Conservation (phyloP, 1,284 basidiomycete genomes). For the Phellopilus nigrolimitatus region DNA sequence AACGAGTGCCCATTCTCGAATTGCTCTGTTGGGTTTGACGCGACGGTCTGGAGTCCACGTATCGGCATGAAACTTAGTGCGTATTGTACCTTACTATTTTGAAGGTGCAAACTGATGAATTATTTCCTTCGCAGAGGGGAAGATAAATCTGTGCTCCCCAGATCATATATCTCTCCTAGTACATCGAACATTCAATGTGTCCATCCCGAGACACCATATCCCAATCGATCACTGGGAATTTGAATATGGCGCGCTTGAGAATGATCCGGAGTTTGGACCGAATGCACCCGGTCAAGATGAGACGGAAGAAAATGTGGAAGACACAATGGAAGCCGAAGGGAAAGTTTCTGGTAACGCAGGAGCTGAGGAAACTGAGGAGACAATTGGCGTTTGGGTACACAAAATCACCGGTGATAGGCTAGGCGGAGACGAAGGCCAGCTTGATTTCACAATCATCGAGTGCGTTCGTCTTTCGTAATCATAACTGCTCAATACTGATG, state of each 20-base stretch:
- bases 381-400: slow-evolving; percentile 79
- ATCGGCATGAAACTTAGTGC: slow-evolving; percentile 82
- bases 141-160: slow-evolving; percentile 86
- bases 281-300: slow-evolving; percentile 27
- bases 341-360: slow-evolving; percentile 25
- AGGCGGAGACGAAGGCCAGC: slow-evolving; percentile 64
- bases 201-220: slow-evolving; percentile 92
- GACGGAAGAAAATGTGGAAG: slow-evolving; percentile 23
- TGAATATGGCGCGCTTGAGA: slow-evolving; percentile 75
- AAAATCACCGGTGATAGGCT: slow-evolving; percentile 65
- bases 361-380: slow-evolving; percentile 34
- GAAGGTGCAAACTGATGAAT: too few relatives aligned
- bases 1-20: slow-evolving; percentile 86
- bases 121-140: slow-evolving; percentile 79
- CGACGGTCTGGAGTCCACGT: slow-evolving; percentile 85
- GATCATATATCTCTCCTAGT: slow-evolving; percentile 92
- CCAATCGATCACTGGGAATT: slow-evolving; percentile 80
- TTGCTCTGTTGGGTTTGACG: slow-evolving; percentile 74
- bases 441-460: slow-evolving; percentile 92
- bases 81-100: slow-evolving; percentile 26
- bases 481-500: slow-evolving; percentile 9
- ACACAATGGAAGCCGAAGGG: slow-evolving; percentile 27
- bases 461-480: slow-evolving; percentile 35
- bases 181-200: slow-evolving; percentile 95
- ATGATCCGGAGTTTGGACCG: slow-evolving; percentile 65